Conservation (phyloP, 2,329 filamentous ascomycete species). For the Phialemonium atrogriseum region DNA sequence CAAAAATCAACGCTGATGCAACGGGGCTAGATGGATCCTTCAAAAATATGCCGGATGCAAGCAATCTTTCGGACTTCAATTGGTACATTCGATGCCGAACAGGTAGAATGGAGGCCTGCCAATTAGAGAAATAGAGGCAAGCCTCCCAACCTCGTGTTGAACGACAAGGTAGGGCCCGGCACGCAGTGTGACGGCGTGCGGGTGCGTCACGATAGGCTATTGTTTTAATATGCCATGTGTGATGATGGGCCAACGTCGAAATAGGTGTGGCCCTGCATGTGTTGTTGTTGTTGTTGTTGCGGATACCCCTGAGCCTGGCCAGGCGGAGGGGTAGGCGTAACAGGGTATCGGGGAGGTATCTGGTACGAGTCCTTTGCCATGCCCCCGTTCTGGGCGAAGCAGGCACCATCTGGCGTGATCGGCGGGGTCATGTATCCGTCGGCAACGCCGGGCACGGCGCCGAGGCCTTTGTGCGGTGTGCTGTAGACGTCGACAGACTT, state of each 20-base stretch:
- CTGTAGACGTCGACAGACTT: slow-evolving; percentile 58
- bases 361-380: slow-evolving; percentile 39
- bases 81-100: slow-evolving; percentile 29
- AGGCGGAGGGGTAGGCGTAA: slow-evolving; percentile 55
- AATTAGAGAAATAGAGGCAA: too few relatives aligned
- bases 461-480: slow-evolving; percentile 71
- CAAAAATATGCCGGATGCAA: slow-evolving; percentile 32
- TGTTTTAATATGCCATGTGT: slow-evolving; percentile 1
- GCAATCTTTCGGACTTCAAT: slow-evolving; percentile 35
- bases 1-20: slow-evolving; percentile 38
- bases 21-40: slow-evolving; percentile 29
- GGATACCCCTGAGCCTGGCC: too few relatives aligned
- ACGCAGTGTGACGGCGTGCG: too few relatives aligned
- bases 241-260: slow-evolving; percentile 32
- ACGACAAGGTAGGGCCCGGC: too few relatives aligned
- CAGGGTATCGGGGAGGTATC: slow-evolving; percentile 47
- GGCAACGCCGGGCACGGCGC: slow-evolving; percentile 50
- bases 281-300: slow-evolving; percentile 29
- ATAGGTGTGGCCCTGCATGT: slow-evolving; percentile 36
- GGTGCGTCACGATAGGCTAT: neutral
- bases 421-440: slow-evolving; percentile 78
- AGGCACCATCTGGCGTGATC: slow-evolving; percentile 68
- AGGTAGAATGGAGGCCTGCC: too few relatives aligned
- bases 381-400: slow-evolving; percentile 36
- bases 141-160: too few relatives aligned